Base-by-base conservation (phyloP, 331 rosid genomes). In the Quercus lobata region DNA sequence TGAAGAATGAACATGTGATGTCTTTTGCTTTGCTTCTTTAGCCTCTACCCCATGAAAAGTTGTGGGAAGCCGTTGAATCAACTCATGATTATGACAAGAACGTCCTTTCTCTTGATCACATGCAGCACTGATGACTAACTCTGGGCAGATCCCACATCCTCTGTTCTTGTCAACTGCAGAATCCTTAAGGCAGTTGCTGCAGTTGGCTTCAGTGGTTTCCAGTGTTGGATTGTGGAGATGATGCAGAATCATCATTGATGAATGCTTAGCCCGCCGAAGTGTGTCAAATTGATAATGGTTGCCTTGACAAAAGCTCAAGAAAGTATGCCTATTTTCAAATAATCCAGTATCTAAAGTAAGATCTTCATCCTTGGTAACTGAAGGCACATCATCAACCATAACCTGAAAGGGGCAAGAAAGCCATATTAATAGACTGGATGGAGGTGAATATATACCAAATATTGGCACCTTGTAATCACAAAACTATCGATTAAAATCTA, bases 201-300 rank as follows among this genome's bases (percentile, higher is more conserved):
- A 88, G 62, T 9, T 76, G 75, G 44, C 22, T 72, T 53, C 83
- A 41, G 17, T 56, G 74, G 49, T 30, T 29, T 69, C 16, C 69
- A 37, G 27, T 71, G 79, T 22, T 53, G 81, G 78, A 65, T 21
- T 74, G 34, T 14, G 85, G 17, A 91, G 84, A 71, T 86, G 76
- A 75, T 82, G 60, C 34, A 90, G 74, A 77, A 86, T 84, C 89
- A 86, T 92, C 84, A 86, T 85, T 66, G 96, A 76, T 37, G 97
- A 87, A 83, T 86, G 83, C 91, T 90, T 92, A 34, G 92, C 97
- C 75, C 86, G 89, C 41, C 92, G 92, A 66, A 87, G 92, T 27
- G 93, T 82, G 82, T 89, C 92, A 80, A 90, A 90, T 66, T 90
- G 93, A 75, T 83, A 81, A 44, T 58, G 82, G 27, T 86, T 86